Evolutionary conservation across 768 basidiomycete genomes (phyloP).

Genomic region (Austroboletus eburneus): DNA sequence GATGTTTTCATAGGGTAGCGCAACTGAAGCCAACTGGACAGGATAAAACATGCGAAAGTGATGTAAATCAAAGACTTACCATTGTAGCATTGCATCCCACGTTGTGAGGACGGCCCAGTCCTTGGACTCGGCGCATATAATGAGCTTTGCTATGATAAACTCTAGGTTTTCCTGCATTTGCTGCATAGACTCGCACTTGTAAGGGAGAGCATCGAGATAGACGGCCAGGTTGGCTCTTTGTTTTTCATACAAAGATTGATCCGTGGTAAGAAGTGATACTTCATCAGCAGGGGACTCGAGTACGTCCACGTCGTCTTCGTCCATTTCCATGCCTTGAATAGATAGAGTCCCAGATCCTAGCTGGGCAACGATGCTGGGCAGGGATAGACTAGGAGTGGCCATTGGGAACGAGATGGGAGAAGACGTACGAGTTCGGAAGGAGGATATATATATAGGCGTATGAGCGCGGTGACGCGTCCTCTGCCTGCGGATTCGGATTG

Average conservation of each 20-base stretch:
- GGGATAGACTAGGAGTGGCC: conserved; percentile 17
- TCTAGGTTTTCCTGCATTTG: conserved; percentile 71
- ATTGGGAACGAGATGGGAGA: conserved; percentile 21
- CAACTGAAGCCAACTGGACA: conserved; percentile 70
- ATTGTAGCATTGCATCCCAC: conserved; percentile 80
- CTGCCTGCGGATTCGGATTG: conserved; percentile 11
- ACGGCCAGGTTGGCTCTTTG: conserved; percentile 58
- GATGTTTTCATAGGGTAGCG: conserved; percentile 70
- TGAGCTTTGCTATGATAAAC: conserved; percentile 62
- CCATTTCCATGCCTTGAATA: conserved; percentile 39
- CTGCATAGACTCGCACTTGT: conserved; percentile 64
- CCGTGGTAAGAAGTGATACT: conserved; percentile 10
- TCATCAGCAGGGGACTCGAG: conserved; percentile 40
- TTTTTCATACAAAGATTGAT: conserved; percentile 47
- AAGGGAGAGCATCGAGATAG: conserved; percentile 67
- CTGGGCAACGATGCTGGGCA: conserved; percentile 24
- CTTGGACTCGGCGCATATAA: conserved; percentile 66
- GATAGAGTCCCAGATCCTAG: conserved; percentile 21
- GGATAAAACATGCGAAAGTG: conserved; percentile 5
- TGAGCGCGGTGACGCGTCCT: conserved; percentile 28
- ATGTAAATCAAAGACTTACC: conserved; percentile 39
- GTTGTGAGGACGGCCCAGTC: conserved; percentile 71
- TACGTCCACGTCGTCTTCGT: conserved; percentile 52
- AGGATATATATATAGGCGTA: conserved; percentile 11
- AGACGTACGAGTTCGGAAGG: conserved; percentile 25